These are phyloP conservation scores for Vigna mungo DNA, from an alignment of 306 rosid genomes.

Conservation along the genomic window DNA sequence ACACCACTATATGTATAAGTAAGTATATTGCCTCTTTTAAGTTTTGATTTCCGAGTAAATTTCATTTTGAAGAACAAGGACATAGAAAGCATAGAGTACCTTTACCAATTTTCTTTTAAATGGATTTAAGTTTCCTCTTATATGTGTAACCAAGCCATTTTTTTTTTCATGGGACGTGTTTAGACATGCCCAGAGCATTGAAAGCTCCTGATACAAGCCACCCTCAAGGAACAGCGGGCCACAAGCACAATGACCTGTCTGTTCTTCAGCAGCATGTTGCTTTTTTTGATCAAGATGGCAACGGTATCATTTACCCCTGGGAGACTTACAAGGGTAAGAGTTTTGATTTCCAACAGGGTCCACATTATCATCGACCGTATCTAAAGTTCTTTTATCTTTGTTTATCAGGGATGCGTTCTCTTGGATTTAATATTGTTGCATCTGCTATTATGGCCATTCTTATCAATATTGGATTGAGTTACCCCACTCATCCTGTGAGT, in stretches of 20 bases:
- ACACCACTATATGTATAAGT: background rate
- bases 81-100: background rate
- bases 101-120: background rate
- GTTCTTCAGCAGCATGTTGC: slow-evolving; percentile 89
- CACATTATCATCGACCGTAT: background rate
- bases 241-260: slow-evolving; percentile 59
- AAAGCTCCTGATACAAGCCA: slow-evolving; percentile 72
- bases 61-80: background rate
- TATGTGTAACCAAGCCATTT: background rate
- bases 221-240: slow-evolving; percentile 75
- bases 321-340: slow-evolving; percentile 73
- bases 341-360: background rate
- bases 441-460: slow-evolving; percentile 56
- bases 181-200: slow-evolving; percentile 82
- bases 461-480: slow-evolving; percentile 63
- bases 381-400: background rate
- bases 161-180: slow-evolving; percentile 1
- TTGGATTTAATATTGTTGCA: slow-evolving; percentile 70
- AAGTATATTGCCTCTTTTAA: background rate
- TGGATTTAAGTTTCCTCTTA: background rate
- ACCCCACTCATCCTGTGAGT: slow-evolving; percentile 80
- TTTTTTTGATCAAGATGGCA: slow-evolving; percentile 77
- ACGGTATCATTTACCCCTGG: slow-evolving; percentile 91
- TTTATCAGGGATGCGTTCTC: slow-evolving; percentile 69
- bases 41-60: background rate